Percentiles rank a stretch among this genome's conserved stretches.
Conservation (phyloP, 805 yeast species). For the Grigorovia humatica region DNA sequence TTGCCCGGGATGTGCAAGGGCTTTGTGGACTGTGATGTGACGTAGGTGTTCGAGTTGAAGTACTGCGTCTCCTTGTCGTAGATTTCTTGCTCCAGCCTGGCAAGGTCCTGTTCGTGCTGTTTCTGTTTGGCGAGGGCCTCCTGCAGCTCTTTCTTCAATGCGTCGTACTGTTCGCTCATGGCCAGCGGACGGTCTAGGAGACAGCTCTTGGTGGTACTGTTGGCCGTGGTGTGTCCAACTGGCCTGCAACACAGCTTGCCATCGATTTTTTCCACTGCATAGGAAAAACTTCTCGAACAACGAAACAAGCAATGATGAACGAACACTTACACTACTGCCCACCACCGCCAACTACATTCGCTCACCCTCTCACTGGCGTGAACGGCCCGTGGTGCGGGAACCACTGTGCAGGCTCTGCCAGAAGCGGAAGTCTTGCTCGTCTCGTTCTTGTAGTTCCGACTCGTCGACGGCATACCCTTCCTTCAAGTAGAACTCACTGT, state of each 20-base stretch:
- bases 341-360: too few relatives aligned
- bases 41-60: constrained; percentile 49
- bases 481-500: constrained; percentile 17
- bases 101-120: constrained; percentile 52
- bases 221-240: too few relatives aligned
- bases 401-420: not conserved
- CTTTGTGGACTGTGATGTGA: constrained; percentile 1
- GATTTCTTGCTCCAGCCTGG: constrained; percentile 62
- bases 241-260: too few relatives aligned
- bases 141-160: constrained; percentile 54
- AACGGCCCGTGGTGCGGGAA: not conserved
- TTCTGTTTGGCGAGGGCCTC: constrained; percentile 52
- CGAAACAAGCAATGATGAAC: too few relatives aligned
- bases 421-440: constrained; percentile 8
- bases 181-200: too few relatives aligned
- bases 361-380: too few relatives aligned
- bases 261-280: constrained; percentile 1
- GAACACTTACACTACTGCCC: too few relatives aligned
- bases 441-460: constrained; percentile 17
- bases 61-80: constrained; percentile 72
- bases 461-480: constrained; percentile 21
- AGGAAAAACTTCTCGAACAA: too few relatives aligned
- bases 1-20: constrained; percentile 35
- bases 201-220: too few relatives aligned
- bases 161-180: constrained; percentile 43